Evolutionary conservation across 2,329 filamentous ascomycete genomes (phyloP).

Genomic region (Corynespora cassiicola): DNA sequence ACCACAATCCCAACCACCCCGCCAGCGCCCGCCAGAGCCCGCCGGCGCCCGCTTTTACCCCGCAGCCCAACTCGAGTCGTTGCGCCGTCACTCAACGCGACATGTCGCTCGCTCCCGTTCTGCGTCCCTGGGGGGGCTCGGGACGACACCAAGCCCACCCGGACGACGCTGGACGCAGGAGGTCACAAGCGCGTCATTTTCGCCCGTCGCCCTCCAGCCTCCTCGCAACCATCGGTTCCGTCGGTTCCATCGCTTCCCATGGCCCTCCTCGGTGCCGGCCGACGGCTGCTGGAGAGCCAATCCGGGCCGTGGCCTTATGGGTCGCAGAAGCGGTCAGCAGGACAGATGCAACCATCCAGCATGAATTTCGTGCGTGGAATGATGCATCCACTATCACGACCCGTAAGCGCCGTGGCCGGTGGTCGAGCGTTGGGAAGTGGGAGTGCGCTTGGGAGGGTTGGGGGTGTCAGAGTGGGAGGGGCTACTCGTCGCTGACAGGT

Average conservation of each 20-base stretch:
- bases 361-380: constrained; percentile 13
- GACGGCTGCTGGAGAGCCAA: constrained; percentile 14
- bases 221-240: constrained; percentile 5
- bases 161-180: constrained; percentile 2
- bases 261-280: constrained; percentile 23
- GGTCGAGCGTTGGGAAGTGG: constrained; percentile 10
- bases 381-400: constrained; percentile 9
- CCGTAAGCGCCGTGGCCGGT: constrained; percentile 22
- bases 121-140: no score
- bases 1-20: constrained; percentile 12
- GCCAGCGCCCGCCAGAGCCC: no score
- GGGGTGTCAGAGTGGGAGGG: constrained; percentile 12
- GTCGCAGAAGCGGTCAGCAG: constrained; percentile 29
- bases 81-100: background rate
- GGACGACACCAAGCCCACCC: background rate
- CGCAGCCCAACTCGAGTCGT: constrained; percentile 5
- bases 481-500: no score
- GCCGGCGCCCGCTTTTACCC: constrained; percentile 22
- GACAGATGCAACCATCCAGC: constrained; percentile 9
- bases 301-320: constrained; percentile 19
- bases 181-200: constrained; percentile 12
- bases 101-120: no score
- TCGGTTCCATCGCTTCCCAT: constrained; percentile 13
- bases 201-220: constrained; percentile 13
- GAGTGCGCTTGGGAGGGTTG: constrained; percentile 8